phyloP scores from a whole-genome alignment of 805 yeast species.

The Spathaspora gorwiae region DNA sequence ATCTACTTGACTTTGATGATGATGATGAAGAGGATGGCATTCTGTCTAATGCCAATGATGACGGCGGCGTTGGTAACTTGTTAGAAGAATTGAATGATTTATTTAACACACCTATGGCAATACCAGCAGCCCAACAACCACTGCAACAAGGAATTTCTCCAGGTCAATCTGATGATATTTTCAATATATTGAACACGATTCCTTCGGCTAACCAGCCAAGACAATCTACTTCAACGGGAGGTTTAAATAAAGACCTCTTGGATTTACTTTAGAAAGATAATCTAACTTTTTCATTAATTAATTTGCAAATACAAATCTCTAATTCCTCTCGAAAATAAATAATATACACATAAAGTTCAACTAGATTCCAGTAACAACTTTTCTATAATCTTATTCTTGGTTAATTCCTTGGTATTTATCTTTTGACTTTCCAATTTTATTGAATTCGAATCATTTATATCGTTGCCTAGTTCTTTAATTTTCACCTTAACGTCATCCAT shows the following conservation, averaged over 20 bases:
- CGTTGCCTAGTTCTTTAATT: conserved; percentile 18
- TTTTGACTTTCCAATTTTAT: not conserved
- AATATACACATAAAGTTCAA: too few relatives aligned
- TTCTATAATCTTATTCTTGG: conserved; percentile 5
- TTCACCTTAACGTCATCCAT: conserved; percentile 35
- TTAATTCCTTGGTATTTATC: not conserved
- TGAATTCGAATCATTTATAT: conserved; percentile 3
- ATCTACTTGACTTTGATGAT: conserved; percentile 80
- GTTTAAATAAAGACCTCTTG: conserved; percentile 29
- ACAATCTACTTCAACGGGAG: too few relatives aligned
- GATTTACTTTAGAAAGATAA: conserved; percentile 25
- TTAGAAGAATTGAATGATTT: conserved; percentile 75
- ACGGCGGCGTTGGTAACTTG: conserved; percentile 32
- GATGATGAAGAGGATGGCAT: conserved; percentile 33
- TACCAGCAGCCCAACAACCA: conserved; percentile 10
- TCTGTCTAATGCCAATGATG: conserved; percentile 1
- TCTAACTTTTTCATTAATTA: too few relatives aligned
- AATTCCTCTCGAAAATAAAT: too few relatives aligned
- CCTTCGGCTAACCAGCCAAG: conserved; percentile 2
- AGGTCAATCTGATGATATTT: conserved; percentile 34
- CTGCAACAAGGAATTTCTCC: not conserved
- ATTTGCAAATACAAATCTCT: too few relatives aligned
- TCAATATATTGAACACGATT: conserved; percentile 38
- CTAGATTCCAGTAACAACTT: conserved; percentile 5
- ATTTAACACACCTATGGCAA: conserved; percentile 39